A percentile compares a stretch with the other conserved stretches of the same genome.
Conservation (phyloP, 805 yeast genomes). For the Suhomyces kilbournensis region DNA sequence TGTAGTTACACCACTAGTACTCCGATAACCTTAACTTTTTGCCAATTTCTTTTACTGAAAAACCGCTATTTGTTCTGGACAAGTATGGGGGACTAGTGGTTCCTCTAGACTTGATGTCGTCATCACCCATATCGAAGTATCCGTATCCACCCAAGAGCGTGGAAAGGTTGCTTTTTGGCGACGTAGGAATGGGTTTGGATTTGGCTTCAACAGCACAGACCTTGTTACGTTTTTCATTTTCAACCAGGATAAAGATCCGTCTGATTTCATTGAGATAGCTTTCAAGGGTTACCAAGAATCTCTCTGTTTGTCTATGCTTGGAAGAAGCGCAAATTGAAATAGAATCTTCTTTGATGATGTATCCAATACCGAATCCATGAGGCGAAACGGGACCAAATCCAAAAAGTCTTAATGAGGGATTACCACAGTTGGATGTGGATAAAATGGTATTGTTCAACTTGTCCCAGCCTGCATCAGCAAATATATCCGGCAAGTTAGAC, state of each 20-base stretch:
- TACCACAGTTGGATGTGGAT: conserved; percentile 63
- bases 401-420: conserved; percentile 55
- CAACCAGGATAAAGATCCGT: conserved; percentile 27
- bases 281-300: conserved; percentile 52
- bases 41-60: conserved; percentile 55
- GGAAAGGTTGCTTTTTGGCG: conserved; percentile 5
- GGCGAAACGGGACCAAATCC: conserved; percentile 62
- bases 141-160: conserved; percentile 55
- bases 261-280: conserved; percentile 49
- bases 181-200: neutral
- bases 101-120: conserved; percentile 53
- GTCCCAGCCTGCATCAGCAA: conserved; percentile 88
- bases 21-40: conserved; percentile 63
- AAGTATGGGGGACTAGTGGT: conserved; percentile 52
- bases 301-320: conserved; percentile 57
- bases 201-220: neutral
- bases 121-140: conserved; percentile 57
- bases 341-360: conserved; percentile 50
- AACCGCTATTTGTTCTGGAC: conserved; percentile 35
- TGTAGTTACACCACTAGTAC: conserved; percentile 33
- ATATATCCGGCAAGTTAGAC: conserved; percentile 61
- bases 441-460: conserved; percentile 74
- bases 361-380: conserved; percentile 58
- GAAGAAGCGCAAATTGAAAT: conserved; percentile 54
- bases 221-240: conserved; percentile 7